Conservation (phyloP, 2,329 filamentous ascomycete genomes). For the Domatiomyces globalis region DNA sequence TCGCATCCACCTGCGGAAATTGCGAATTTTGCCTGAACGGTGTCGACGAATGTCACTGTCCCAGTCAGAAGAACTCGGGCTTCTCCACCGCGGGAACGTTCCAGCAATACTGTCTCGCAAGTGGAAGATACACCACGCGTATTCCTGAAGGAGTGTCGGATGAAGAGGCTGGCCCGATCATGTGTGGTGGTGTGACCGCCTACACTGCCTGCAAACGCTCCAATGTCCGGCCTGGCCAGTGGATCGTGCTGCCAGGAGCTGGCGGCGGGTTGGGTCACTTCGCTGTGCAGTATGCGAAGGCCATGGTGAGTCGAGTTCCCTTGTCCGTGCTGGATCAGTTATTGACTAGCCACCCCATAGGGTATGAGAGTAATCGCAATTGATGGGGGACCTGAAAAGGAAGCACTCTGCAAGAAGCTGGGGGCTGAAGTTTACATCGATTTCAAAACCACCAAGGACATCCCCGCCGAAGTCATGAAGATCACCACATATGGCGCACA, state of each 20-base stretch:
- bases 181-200: slow-evolving; percentile 27
- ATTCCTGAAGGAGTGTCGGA: slow-evolving; percentile 26
- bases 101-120: slow-evolving; percentile 25
- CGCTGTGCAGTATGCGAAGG: slow-evolving; percentile 23
- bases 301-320: slow-evolving; percentile 14
- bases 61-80: slow-evolving; percentile 25
- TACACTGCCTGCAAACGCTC: slow-evolving; percentile 29
- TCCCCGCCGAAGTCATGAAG: slow-evolving; percentile 23
- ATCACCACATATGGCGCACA: slow-evolving; percentile 28
- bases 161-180: slow-evolving; percentile 27
- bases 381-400: slow-evolving; percentile 26
- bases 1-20: slow-evolving; percentile 69
- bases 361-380: slow-evolving; percentile 28
- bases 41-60: slow-evolving; percentile 25
- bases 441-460: slow-evolving; percentile 23
- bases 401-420: slow-evolving; percentile 25
- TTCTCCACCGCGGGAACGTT: slow-evolving; percentile 27
- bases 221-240: slow-evolving; percentile 21
- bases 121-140: slow-evolving; percentile 24
- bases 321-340: background rate
- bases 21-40: slow-evolving; percentile 60
- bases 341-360: slow-evolving; percentile 3
- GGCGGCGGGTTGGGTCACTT: slow-evolving; percentile 23
- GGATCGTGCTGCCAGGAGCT: slow-evolving; percentile 20
- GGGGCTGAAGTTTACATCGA: slow-evolving; percentile 28